phyloP scores from a whole-genome alignment of 305 asterid genomes.

The Vinca major region DNA sequence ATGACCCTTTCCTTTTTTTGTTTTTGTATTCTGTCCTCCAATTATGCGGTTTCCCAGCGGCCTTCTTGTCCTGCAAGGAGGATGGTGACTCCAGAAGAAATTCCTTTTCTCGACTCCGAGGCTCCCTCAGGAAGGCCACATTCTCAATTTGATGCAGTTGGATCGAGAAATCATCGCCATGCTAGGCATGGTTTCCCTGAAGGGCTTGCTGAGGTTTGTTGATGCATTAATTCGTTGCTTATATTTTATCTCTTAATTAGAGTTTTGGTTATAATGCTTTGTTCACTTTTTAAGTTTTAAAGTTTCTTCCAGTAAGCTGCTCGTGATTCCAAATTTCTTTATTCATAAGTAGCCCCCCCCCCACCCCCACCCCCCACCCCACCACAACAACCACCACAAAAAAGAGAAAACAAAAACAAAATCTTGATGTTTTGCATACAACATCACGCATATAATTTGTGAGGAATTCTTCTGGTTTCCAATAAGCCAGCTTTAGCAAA shows the following conservation, averaged over 20 bases:
- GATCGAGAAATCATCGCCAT: conserved; percentile 59
- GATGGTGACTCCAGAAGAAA: conserved; percentile 67
- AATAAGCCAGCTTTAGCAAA: not conserved
- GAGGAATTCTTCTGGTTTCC: not conserved
- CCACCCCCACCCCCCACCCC: no score
- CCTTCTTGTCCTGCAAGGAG: conserved; percentile 48
- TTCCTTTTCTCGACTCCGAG: conserved; percentile 56
- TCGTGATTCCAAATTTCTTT: no score
- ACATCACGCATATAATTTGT: not conserved
- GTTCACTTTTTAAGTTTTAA: not conserved
- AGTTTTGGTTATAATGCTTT: conserved; percentile 1
- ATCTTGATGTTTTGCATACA: not conserved
- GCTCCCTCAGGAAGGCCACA: conserved; percentile 34
- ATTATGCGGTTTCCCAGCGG: conserved; percentile 38
- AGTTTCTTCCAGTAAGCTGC: not conserved
- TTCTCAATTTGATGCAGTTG: conserved; percentile 41
- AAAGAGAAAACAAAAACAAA: not conserved
- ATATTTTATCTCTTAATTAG: not conserved
- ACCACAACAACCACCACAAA: no score
- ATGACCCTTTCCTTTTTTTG: not conserved
- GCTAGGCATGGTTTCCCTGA: conserved; percentile 51
- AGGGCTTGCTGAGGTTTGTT: conserved; percentile 82
- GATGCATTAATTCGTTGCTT: conserved; percentile 1
- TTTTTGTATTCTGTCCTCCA: not conserved
- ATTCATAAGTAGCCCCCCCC: no score